These are phyloP conservation scores for Craspedostauros australis DNA, from an alignment of 108 stramenopile species.

Conservation along the genomic window DNA sequence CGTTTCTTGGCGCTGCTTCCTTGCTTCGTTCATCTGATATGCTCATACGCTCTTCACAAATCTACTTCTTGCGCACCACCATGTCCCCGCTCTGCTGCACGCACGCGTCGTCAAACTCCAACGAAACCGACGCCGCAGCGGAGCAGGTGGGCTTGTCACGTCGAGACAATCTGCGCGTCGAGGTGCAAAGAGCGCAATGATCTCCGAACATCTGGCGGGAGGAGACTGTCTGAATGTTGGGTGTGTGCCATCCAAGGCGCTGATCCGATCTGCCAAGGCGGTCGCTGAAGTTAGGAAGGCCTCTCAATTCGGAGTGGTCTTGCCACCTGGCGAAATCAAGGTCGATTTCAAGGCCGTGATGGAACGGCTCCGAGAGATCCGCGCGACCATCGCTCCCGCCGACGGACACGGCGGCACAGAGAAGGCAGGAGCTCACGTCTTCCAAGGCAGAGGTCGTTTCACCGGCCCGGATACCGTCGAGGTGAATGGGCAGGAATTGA, in stretches of 20 bases:
- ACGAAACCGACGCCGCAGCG: too few relatives aligned
- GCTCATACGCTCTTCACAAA: too few relatives aligned
- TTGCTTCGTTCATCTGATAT: too few relatives aligned
- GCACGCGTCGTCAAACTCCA: too few relatives aligned
- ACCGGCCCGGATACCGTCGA: conserved; percentile 60
- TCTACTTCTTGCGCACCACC: too few relatives aligned
- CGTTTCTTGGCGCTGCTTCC: too few relatives aligned
- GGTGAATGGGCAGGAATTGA: conserved; percentile 55
- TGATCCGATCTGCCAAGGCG: conserved; percentile 72
- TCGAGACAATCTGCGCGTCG: conserved; percentile 60
- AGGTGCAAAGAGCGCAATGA: conserved; percentile 73
- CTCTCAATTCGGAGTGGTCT: conserved; percentile 74
- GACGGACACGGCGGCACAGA: conserved; percentile 78
- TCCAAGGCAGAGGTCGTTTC: conserved; percentile 65
- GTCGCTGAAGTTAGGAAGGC: conserved; percentile 58
- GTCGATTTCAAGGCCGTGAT: conserved; percentile 85
- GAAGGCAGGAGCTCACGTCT: conserved; percentile 59
- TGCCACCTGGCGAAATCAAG: conserved; percentile 39
- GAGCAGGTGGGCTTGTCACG: conserved; percentile 78
- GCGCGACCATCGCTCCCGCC: conserved; percentile 70
- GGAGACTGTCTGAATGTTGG: conserved; percentile 89
- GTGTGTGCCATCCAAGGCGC: conserved; percentile 93
- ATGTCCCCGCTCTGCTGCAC: too few relatives aligned
- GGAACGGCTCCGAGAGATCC: conserved; percentile 54
- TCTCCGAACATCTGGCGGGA: conserved; percentile 72